Base-by-base conservation (phyloP, 1,139 yeast genomes). In the Suhomyces kunorum region DNA sequence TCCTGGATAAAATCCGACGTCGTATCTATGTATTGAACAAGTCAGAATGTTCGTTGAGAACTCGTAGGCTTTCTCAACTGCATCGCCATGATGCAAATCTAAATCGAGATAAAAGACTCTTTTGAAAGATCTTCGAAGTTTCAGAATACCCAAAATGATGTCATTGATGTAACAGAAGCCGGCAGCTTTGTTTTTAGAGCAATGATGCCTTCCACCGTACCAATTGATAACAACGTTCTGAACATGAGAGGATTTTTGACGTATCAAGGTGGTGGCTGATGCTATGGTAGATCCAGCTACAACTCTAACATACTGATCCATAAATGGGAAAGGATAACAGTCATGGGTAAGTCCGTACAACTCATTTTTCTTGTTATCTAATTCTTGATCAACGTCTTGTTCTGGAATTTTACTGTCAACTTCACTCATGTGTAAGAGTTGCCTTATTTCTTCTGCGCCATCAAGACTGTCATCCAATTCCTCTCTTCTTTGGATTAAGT, bases 191-290 rank as follows among this genome's bases (percentile, higher is more conserved):
- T 71, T 54, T 48, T 74, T 75, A 28, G 62, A 65, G 6, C 83
- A 81, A 58, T 85, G 95, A 53, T 85, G 94, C 36, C 94, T 59
- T 1, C 95, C 95, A 2, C 94, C 95, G 51, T 79, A 78, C 90
- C 90, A 85, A 53, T 83, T 83, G 32, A 85, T 68, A 0, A 75
- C 82, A 2, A 81, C 63, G 5, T 60, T 52, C 31, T 58, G 61
- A 17, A 42, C 9, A 2, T 26, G 28, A 9, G 33, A 26, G 26
- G 36, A 19, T 37, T 46, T 29, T 34, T 39, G 42, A 11, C 39
- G 34, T 2, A 56, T 43, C 5, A 69, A 55, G 38, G 55, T 62
- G 12, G 61, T 63, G 1, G 81, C 81, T 18, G 83, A 67, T 12
- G 71, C 57, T 9, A 84, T 49, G 3, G 87, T 76, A 0, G 88